Percentiles rank a stretch among this genome's conserved stretches.
These are phyloP conservation scores for Arabidopsis suecica DNA, from an alignment of 345 rosid species.

Conservation along the genomic window DNA sequence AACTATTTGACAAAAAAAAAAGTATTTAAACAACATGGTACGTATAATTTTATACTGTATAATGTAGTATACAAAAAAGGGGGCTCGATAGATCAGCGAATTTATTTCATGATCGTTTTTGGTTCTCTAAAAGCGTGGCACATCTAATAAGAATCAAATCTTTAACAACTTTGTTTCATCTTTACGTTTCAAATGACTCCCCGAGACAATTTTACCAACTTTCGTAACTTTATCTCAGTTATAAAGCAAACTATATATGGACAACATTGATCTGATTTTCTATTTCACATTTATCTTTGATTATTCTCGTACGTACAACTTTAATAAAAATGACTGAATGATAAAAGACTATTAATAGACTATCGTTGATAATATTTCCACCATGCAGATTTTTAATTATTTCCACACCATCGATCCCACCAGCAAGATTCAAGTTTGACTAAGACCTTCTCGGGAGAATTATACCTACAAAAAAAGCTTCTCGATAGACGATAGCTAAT, in stretches of 20 bases:
- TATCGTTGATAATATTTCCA: neutral
- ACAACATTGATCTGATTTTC: neutral
- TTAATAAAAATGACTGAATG: neutral
- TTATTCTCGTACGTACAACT: constrained; percentile 19
- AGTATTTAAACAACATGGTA: neutral
- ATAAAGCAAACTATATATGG: neutral
- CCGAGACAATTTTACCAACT: constrained; percentile 3
- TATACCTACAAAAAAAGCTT: neutral
- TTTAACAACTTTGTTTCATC: constrained; percentile 38
- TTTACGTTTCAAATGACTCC: constrained; percentile 33
- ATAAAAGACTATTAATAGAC: neutral
- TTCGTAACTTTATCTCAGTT: neutral
- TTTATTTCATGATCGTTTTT: constrained; percentile 26
- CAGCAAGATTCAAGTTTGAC: neutral
- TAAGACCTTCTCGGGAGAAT: neutral
- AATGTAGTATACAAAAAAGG: neutral
- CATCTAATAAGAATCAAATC: constrained; percentile 20
- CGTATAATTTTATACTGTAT: neutral
- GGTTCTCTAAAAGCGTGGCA: constrained; percentile 38
- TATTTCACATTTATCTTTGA: neutral
- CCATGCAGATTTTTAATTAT: no score
- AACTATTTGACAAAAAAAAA: neutral
- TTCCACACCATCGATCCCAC: neutral
- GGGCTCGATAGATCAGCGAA: constrained; percentile 11
- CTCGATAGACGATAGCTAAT: neutral